Evolutionary conservation across 2,329 filamentous ascomycete genomes (phyloP).

Genomic region (Alternaria panax): DNA sequence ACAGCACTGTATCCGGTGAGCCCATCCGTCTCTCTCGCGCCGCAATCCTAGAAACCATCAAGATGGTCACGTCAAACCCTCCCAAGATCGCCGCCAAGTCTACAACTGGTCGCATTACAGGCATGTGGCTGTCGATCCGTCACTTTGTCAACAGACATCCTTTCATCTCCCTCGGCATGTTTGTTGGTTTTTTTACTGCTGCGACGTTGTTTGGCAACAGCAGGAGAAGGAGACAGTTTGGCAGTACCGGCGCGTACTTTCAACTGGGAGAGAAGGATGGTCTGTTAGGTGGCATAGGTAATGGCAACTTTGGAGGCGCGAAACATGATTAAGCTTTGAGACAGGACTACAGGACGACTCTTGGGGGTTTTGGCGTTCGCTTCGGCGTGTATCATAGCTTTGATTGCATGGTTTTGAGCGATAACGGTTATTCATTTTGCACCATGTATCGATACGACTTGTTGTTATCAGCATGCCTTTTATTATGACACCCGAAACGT

Average conservation of each 20-base stretch:
- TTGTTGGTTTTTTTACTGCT: constrained; percentile 65
- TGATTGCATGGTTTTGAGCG: constrained; percentile 3
- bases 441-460: neutral
- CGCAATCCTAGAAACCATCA: constrained; percentile 86
- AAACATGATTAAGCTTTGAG: constrained; percentile 39
- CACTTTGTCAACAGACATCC: constrained; percentile 55
- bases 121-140: constrained; percentile 65
- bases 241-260: constrained; percentile 66
- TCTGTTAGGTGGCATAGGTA: constrained; percentile 61
- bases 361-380: constrained; percentile 4
- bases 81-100: constrained; percentile 78
- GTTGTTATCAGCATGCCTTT: neutral
- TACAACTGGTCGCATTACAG: constrained; percentile 75
- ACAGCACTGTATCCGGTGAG: constrained; percentile 86
- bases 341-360: neutral
- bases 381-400: constrained; percentile 20
- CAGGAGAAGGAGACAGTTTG: constrained; percentile 53
- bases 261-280: constrained; percentile 73
- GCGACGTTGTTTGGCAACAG: constrained; percentile 47
- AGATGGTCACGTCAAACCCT: constrained; percentile 72
- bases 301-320: constrained; percentile 53
- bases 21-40: constrained; percentile 88
- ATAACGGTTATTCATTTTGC: neutral
- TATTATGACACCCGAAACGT: neutral
- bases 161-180: constrained; percentile 59